Percentiles rank a stretch among this genome's conserved stretches.
Evolutionary conservation across 2,329 filamentous ascomycete species (phyloP).

Genomic region (Colletotrichum lindemuthianum): DNA sequence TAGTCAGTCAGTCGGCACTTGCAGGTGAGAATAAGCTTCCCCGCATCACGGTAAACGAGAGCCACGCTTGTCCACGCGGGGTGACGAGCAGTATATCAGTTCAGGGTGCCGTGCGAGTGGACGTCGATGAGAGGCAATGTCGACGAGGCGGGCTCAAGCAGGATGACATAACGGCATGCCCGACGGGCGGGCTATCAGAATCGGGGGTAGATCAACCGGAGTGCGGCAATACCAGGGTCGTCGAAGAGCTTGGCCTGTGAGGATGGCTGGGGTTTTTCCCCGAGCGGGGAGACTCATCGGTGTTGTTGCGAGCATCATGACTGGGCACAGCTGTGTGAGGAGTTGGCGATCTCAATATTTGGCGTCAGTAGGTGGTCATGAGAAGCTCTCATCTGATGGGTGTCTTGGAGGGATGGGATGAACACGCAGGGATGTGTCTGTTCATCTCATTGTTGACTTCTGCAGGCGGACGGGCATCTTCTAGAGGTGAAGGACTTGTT

Average conservation of each 20-base stretch:
- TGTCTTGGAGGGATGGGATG: constrained; percentile 10
- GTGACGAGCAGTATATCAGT: constrained; percentile 2
- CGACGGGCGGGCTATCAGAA: constrained; percentile 14
- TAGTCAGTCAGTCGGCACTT: not conserved
- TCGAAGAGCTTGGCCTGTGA: constrained; percentile 18
- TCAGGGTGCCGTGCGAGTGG: constrained; percentile 1
- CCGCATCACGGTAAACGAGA: constrained; percentile 13
- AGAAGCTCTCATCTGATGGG: not conserved
- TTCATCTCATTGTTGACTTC: too few species aligned
- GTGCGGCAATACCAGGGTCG: not conserved
- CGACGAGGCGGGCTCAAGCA: not conserved
- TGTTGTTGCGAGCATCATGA: not conserved
- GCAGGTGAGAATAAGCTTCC: constrained; percentile 18
- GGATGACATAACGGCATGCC: constrained; percentile 34
- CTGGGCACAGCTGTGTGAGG: not conserved
- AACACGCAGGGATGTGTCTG: not conserved
- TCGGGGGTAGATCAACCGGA: constrained; percentile 25
- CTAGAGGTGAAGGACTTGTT: too few species aligned
- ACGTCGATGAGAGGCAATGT: not conserved
- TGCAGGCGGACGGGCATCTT: too few species aligned
- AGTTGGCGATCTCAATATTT: not conserved
- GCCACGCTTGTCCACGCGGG: not conserved
- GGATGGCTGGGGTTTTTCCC: constrained; percentile 2
- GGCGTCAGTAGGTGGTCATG: not conserved
- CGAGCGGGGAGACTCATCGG: not conserved